Percentiles rank a stretch among this genome's conserved stretches.
These are phyloP conservation scores for Ramaria rubella DNA, from an alignment of 768 basidiomycete genomes.

Conservation along the genomic window DNA sequence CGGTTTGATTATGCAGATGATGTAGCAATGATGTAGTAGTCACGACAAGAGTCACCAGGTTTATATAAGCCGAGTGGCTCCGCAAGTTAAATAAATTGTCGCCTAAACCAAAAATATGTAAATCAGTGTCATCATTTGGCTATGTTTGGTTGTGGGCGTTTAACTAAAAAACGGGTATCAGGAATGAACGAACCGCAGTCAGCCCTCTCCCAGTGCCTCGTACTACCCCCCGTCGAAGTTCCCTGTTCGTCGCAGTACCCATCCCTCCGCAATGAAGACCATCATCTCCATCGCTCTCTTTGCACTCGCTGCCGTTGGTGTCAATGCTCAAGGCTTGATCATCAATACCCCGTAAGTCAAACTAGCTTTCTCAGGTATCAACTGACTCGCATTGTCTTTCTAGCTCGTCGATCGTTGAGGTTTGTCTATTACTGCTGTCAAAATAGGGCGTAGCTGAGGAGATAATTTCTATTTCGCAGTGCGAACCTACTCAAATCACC, in stretches of 20 bases:
- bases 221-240: not conserved
- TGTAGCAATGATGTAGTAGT: too few relatives aligned
- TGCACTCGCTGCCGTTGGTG: conserved; percentile 36
- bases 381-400: not conserved
- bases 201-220: not conserved
- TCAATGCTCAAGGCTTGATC: conserved; percentile 37
- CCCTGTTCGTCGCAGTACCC: not conserved
- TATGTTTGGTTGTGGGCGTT: not conserved
- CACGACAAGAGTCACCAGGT: too few relatives aligned
- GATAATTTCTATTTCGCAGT: conserved; percentile 26
- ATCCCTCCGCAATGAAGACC: not conserved
- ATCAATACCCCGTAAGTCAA: conserved; percentile 69
- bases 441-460: not conserved
- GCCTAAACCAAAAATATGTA: too few relatives aligned
- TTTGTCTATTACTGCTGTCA: not conserved
- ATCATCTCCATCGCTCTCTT: conserved; percentile 28
- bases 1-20: too few relatives aligned
- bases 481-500: conserved; percentile 47
- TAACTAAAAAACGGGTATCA: not conserved
- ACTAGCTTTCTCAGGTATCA: not conserved
- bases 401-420: not conserved
- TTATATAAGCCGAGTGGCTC: too few relatives aligned
- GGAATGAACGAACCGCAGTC: not conserved
- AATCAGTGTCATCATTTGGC: too few relatives aligned
- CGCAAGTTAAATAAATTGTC: too few relatives aligned